Percentiles rank a stretch among this genome's conserved stretches.
Conservation (phyloP, 2,329 filamentous ascomycete genomes). For the Penicillium sclerotigenum region DNA sequence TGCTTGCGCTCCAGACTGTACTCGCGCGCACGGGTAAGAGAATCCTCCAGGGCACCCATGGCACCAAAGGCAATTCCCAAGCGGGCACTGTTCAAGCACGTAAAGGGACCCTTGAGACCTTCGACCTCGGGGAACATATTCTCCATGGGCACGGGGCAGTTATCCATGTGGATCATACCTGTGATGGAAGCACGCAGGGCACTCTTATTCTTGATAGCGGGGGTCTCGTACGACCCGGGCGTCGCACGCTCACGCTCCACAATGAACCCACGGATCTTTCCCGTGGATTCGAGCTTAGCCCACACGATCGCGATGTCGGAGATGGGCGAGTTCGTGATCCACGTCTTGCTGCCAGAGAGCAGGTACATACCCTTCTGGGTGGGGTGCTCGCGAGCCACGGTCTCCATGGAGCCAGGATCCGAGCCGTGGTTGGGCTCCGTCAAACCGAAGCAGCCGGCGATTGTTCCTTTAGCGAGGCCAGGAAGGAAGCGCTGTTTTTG, state of each 20-base stretch:
- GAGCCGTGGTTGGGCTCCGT: conserved; percentile 93
- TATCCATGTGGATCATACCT: conserved; percentile 95
- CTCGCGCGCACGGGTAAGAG: conserved; percentile 71
- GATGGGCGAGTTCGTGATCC: conserved; percentile 94
- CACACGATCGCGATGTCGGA: conserved; percentile 82
- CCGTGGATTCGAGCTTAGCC: conserved; percentile 87
- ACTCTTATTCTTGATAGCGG: conserved; percentile 90
- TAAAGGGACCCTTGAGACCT: conserved; percentile 83
- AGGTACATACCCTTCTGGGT: conserved; percentile 78
- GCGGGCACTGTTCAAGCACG: conserved; percentile 88
- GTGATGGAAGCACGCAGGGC: conserved; percentile 90
- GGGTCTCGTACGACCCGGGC: conserved; percentile 84
- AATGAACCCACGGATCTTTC: conserved; percentile 91
- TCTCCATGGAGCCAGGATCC: conserved; percentile 89
- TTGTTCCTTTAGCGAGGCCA: conserved; percentile 74
- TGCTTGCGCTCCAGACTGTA: conserved; percentile 94
- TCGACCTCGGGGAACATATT: conserved; percentile 95
- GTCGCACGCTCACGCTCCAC: conserved; percentile 83
- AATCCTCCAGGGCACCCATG: conserved; percentile 92
- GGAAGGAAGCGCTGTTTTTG: conserved; percentile 83
- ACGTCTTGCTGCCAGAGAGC: conserved; percentile 81
- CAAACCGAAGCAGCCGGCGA: conserved; percentile 81
- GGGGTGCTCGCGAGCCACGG: conserved; percentile 76
- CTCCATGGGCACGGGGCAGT: conserved; percentile 78
- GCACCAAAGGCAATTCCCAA: conserved; percentile 93